Conservation (phyloP, 2,329 filamentous ascomycete species). For the Monilinia vaccinii-corymbosi region DNA sequence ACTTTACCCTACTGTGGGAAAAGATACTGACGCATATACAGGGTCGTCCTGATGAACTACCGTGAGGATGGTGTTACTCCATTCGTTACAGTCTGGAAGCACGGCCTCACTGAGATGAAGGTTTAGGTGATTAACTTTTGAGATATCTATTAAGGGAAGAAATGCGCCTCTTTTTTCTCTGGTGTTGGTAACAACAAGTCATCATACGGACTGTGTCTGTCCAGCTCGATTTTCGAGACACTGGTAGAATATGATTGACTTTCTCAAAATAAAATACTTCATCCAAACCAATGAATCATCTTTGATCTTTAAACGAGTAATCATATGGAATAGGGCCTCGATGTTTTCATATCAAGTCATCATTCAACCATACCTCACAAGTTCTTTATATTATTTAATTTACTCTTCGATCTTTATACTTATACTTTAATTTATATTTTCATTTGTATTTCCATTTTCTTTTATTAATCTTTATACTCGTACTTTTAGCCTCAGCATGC, state of each 20-base stretch:
- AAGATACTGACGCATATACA: constrained; percentile 29
- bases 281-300: too few species aligned
- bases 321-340: too few species aligned
- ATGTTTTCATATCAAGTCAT: too few species aligned
- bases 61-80: constrained; percentile 92
- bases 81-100: constrained; percentile 88
- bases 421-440: too few species aligned
- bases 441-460: too few species aligned
- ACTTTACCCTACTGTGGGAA: background rate
- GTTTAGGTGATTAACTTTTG: constrained; percentile 50
- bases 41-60: constrained; percentile 91
- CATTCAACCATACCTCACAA: too few species aligned
- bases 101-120: constrained; percentile 83
- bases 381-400: too few species aligned
- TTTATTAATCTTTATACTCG: too few species aligned
- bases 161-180: background rate
- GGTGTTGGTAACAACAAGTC: background rate
- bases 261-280: background rate
- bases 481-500: too few species aligned
- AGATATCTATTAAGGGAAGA: constrained; percentile 1
- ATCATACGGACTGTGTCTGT: background rate
- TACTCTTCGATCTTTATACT: too few species aligned
- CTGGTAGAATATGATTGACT: background rate
- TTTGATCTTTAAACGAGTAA: too few species aligned
- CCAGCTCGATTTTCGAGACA: background rate